phyloP scores from a whole-genome alignment of 768 basidiomycete species.

The Amanita thiersii region DNA sequence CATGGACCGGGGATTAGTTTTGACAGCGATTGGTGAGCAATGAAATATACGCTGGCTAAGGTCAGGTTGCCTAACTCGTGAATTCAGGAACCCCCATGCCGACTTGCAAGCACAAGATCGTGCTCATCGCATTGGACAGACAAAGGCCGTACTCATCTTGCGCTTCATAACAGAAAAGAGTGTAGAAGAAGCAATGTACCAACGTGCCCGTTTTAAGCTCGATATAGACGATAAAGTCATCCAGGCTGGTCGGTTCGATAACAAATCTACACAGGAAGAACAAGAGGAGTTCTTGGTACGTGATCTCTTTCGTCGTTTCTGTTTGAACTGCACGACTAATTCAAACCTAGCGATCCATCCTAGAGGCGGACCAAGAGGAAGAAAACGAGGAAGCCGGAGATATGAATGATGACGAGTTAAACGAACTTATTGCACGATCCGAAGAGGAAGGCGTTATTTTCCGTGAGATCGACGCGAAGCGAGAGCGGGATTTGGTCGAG shows the following conservation, averaged over 20 bases:
- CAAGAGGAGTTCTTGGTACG: constrained; percentile 90
- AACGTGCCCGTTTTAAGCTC: constrained; percentile 90
- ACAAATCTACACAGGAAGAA: constrained; percentile 96
- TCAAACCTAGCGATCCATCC: constrained; percentile 65
- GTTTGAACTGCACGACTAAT: constrained; percentile 7
- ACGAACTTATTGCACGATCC: constrained; percentile 80
- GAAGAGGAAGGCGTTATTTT: constrained; percentile 76
- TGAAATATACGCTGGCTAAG: background rate
- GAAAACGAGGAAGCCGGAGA: constrained; percentile 86
- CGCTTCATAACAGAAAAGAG: constrained; percentile 97
- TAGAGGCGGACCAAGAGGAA: constrained; percentile 86
- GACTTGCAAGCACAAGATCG: constrained; percentile 99
- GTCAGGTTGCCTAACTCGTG: background rate
- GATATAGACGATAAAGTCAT: constrained; percentile 99
- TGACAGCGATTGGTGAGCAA: constrained; percentile 61
- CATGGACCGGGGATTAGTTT: constrained; percentile 37
- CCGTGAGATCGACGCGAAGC: constrained; percentile 73
- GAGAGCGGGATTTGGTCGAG: constrained; percentile 59
- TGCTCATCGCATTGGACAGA: constrained; percentile 99
- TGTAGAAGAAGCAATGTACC: constrained; percentile 97
- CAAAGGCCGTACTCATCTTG: constrained; percentile 93
- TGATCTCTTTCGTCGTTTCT: constrained; percentile 9
- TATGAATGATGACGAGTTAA: constrained; percentile 93
- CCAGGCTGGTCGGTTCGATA: constrained; percentile 97
- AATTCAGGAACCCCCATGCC: constrained; percentile 97